Percentiles rank a stretch among this genome's conserved stretches.
These are phyloP conservation scores for Punctularia strigosozonata DNA, from an alignment of 768 basidiomycete species.

Conservation along the genomic window DNA sequence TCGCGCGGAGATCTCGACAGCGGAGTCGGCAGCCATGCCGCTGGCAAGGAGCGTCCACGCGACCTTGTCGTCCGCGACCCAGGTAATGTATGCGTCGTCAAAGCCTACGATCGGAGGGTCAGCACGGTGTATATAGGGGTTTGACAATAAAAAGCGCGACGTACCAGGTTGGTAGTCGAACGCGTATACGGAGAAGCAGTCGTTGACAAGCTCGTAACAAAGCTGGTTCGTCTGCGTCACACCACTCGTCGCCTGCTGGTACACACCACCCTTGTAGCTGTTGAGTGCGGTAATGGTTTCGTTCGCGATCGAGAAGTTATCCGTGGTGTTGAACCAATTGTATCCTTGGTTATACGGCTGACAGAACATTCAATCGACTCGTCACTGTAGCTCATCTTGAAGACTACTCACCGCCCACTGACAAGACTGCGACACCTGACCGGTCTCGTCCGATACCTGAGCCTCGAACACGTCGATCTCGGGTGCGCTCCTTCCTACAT, in stretches of 20 bases:
- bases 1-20: conserved; percentile 42
- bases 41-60: conserved; percentile 45
- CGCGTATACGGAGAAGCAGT: conserved; percentile 37
- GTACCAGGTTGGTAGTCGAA: conserved; percentile 39
- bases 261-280: conserved; percentile 31
- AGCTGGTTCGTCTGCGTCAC: conserved; percentile 26
- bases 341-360: conserved; percentile 38
- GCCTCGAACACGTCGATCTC: conserved; percentile 55
- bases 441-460: conserved; percentile 19
- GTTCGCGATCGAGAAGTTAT: conserved; percentile 22
- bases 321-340: conserved; percentile 23
- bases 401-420: conserved; percentile 28
- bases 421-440: conserved; percentile 40
- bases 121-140: background rate
- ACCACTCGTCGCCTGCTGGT: conserved; percentile 24
- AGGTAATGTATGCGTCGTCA: conserved; percentile 50
- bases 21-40: conserved; percentile 38
- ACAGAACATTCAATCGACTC: background rate
- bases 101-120: conserved; percentile 19
- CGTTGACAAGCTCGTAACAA: conserved; percentile 32
- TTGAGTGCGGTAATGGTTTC: conserved; percentile 24
- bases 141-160: conserved; percentile 7
- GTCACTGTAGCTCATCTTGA: background rate
- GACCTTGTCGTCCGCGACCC: conserved; percentile 45
- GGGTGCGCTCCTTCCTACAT: conserved; percentile 41